Base-by-base conservation (phyloP, 257 asterid species). In the Capsicum chinense region DNA sequence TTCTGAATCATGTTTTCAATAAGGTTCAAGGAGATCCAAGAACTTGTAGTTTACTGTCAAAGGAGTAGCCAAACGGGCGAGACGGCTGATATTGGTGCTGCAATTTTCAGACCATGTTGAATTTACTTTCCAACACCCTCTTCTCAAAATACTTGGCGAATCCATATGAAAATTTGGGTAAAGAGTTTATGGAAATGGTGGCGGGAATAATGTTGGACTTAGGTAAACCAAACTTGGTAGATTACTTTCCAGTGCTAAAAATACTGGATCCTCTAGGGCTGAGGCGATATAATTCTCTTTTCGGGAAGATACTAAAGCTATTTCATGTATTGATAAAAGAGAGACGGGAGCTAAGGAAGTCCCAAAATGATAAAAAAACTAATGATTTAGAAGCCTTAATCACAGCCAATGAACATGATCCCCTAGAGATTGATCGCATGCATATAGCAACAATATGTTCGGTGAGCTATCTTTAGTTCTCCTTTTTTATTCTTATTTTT, bases 241-340 rank as follows among this genome's bases (percentile, higher is more conserved):
- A 26, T 26, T 26, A 26, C 33, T 26, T 26, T 26, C 2, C 33
- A 26, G 2, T 26, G 33, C 33, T 26, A 26, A 39, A 84, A 76
- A 47, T 48, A 2, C 21, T 69, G 9, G 94, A 92, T 83, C 92
- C 91, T 1, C 92, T 87, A 82, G 92, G 94, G 11, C 15, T 69
- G n/a, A 69, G 78, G 14, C 78, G 5, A 44, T 42, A 44, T 44
- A 42, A 17, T 70, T 70, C 79, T 70, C 5, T 15, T 44, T 42
- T 44, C 16, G 16, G 35, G 13, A 70, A 70, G 26, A 35, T 44
- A 44, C 57, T 70, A 44, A 70, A 44, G 9, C 5, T 70, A 42
- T 44, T 70, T 70, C 3, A 44, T 39, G 79, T 57, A 16, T 42
- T 70, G 6, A 17, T 70, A 70, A 70, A 17, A 16, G 35, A 70